These are phyloP conservation scores for Proliferodiscus dingleyae DNA, from an alignment of 2,329 filamentous ascomycete genomes.

Conservation along the genomic window DNA sequence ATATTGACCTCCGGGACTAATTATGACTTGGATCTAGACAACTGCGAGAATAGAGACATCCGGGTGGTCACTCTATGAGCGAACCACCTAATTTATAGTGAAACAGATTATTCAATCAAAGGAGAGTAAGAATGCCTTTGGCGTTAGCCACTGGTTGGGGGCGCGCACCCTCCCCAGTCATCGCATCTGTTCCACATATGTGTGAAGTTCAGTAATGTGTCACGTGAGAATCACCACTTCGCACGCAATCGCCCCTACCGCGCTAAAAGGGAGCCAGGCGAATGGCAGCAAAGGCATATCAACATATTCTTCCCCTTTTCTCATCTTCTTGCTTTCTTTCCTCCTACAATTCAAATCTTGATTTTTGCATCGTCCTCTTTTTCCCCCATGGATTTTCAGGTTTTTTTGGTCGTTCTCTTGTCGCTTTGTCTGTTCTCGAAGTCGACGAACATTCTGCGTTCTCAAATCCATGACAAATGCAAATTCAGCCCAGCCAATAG, in stretches of 20 bases:
- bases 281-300: slow-evolving; percentile 9
- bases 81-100: too few relatives aligned
- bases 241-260: slow-evolving; percentile 21
- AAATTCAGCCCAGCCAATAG: slow-evolving; percentile 12
- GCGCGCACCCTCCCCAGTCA: too few relatives aligned
- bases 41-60: too few relatives aligned
- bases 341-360: slow-evolving; percentile 3
- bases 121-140: too few relatives aligned
- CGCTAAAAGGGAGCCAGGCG: slow-evolving; percentile 8
- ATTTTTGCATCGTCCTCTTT: neutral
- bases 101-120: too few relatives aligned
- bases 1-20: too few relatives aligned
- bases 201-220: too few relatives aligned
- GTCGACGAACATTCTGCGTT: neutral
- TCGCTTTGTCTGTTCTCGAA: slow-evolving; percentile 7
- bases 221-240: too few relatives aligned
- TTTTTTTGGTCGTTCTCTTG: slow-evolving; percentile 14
- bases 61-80: too few relatives aligned
- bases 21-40: too few relatives aligned
- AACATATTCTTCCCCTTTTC: slow-evolving; percentile 4
- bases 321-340: slow-evolving; percentile 3
- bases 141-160: too few relatives aligned
- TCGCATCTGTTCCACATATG: too few relatives aligned
- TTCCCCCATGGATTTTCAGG: slow-evolving; percentile 11
- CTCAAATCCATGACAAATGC: slow-evolving; percentile 11